Percentiles rank a stretch among this genome's conserved stretches.
phyloP scores from a whole-genome alignment of 768 basidiomycete species.

The Tephrocybe rancida region DNA sequence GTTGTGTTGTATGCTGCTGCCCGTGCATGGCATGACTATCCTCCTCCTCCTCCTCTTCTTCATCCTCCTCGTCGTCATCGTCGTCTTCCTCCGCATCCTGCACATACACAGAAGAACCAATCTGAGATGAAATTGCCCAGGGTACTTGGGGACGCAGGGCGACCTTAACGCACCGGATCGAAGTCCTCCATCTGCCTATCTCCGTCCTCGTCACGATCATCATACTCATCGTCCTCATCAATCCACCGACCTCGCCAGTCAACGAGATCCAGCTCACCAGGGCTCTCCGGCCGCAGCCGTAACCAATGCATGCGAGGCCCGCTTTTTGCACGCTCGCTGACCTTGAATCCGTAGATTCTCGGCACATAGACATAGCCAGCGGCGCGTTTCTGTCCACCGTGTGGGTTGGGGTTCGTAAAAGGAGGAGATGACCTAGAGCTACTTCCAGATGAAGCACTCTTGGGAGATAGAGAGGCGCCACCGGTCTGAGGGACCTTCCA shows the following conservation, averaged over 20 bases:
- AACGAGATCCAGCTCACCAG: constrained; percentile 81
- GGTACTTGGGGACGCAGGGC: constrained; percentile 12
- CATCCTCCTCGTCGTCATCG: constrained; percentile 65
- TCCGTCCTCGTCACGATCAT: constrained; percentile 69
- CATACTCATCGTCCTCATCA: constrained; percentile 57
- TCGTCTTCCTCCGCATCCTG: constrained; percentile 52
- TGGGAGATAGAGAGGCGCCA: constrained; percentile 60
- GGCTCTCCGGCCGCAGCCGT: constrained; percentile 79
- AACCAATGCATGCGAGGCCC: constrained; percentile 99
- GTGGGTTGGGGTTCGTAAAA: constrained; percentile 86
- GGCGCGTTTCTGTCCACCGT: constrained; percentile 88
- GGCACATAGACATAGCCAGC: constrained; percentile 87
- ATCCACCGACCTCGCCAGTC: constrained; percentile 94
- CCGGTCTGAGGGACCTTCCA: constrained; percentile 71
- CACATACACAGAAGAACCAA: constrained; percentile 2
- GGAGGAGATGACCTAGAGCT: constrained; percentile 56
- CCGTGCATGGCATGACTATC: constrained; percentile 26
- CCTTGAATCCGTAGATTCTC: constrained; percentile 96
- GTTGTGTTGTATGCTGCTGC: constrained; percentile 34
- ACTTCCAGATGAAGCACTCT: constrained; percentile 50
- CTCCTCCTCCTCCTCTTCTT: constrained; percentile 53
- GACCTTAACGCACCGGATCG: constrained; percentile 61
- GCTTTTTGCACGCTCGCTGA: constrained; percentile 91
- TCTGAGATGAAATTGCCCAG: constrained; percentile 5
- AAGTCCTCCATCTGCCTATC: constrained; percentile 88